A percentile compares a stretch with the other conserved stretches of the same genome.
Conservation (phyloP, 768 basidiomycete genomes). For the Calvatia gigantea region DNA sequence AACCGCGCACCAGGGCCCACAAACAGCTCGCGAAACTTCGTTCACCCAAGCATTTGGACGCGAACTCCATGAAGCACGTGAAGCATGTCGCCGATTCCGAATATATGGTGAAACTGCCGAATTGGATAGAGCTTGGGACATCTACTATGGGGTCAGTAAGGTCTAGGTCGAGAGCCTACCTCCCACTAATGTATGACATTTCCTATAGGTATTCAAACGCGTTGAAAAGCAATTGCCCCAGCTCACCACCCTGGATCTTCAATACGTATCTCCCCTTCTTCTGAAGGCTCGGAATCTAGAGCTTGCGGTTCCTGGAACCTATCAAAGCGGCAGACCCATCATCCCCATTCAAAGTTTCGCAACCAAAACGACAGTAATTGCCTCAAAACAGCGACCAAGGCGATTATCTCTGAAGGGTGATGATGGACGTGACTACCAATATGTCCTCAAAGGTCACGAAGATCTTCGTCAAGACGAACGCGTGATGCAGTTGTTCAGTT, state of each 20-base stretch:
- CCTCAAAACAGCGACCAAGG: constrained; percentile 95
- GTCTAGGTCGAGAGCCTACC: not conserved
- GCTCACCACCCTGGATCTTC: constrained; percentile 86
- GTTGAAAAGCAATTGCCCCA: constrained; percentile 92
- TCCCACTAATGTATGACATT: not conserved
- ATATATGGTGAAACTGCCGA: constrained; percentile 84
- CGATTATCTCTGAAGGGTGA: constrained; percentile 83
- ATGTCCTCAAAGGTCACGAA: constrained; percentile 93
- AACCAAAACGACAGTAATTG: constrained; percentile 88
- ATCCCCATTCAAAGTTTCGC: constrained; percentile 83
- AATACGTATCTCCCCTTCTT: constrained; percentile 94
- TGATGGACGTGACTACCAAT: constrained; percentile 93
- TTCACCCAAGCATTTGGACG: constrained; percentile 93
- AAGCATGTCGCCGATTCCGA: constrained; percentile 84
- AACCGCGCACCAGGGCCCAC: constrained; percentile 66
- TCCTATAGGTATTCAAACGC: constrained; percentile 83
- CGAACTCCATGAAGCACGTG: constrained; percentile 88
- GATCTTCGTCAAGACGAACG: constrained; percentile 98
- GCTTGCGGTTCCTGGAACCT: constrained; percentile 95
- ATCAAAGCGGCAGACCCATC: constrained; percentile 82
- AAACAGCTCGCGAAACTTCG: constrained; percentile 91
- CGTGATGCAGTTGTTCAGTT: constrained; percentile 98
- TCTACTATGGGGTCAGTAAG: constrained; percentile 84
- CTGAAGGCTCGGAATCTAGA: constrained; percentile 87
- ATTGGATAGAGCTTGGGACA: constrained; percentile 97